phyloP scores from a whole-genome alignment of 768 basidiomycete species.

The Suillus subaureus region DNA sequence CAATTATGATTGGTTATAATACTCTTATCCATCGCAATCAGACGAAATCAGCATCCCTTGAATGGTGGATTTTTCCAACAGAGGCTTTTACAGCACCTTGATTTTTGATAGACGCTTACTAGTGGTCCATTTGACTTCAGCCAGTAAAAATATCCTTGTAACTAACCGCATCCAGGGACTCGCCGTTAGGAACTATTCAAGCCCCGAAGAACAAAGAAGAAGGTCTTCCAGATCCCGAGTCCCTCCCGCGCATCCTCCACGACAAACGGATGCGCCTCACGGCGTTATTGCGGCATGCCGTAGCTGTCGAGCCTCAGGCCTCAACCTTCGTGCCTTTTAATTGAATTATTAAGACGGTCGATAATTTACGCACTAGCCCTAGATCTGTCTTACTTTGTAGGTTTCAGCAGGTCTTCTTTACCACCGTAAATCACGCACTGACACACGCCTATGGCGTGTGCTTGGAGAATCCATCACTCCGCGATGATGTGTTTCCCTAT shows the following conservation, averaged over 20 bases:
- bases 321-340: slow-evolving; percentile 9
- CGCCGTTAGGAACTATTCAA: background rate
- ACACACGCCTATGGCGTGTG: slow-evolving; percentile 3
- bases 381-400: slow-evolving; percentile 2
- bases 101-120: slow-evolving; percentile 1
- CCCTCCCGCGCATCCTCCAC: slow-evolving; percentile 10
- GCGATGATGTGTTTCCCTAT: slow-evolving; percentile 6
- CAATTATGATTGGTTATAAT: slow-evolving; percentile 20
- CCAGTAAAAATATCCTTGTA: slow-evolving; percentile 12
- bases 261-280: slow-evolving; percentile 4
- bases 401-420: slow-evolving; percentile 2
- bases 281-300: slow-evolving; percentile 10
- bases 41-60: slow-evolving; percentile 16
- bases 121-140: slow-evolving; percentile 6
- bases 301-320: slow-evolving; percentile 6
- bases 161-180: background rate
- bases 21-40: slow-evolving; percentile 27
- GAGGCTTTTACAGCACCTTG: background rate
- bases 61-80: slow-evolving; percentile 10
- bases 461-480: slow-evolving; percentile 10
- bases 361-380: slow-evolving; percentile 7
- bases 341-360: background rate
- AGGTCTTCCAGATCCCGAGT: slow-evolving; percentile 4
- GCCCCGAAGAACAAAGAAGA: slow-evolving; percentile 6
- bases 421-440: slow-evolving; percentile 9